Conservation (phyloP, 305 asterid species). For the Coffea humblotiana region DNA sequence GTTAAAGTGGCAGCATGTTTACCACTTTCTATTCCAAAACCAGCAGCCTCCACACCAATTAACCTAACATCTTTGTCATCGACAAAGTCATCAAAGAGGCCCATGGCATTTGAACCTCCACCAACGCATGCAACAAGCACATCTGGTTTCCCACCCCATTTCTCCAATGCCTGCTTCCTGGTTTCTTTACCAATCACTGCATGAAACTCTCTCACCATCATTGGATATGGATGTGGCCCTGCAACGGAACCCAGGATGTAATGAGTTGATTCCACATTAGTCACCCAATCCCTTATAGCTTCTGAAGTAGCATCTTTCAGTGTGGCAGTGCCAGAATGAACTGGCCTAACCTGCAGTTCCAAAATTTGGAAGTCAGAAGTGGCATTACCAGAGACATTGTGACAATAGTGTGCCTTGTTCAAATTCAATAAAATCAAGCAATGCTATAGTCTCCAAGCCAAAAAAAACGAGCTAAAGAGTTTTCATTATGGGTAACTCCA, state of each 20-base stretch:
- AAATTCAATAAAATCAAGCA: neutral
- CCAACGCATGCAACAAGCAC: slow-evolving; percentile 94
- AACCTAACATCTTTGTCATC: slow-evolving; percentile 79
- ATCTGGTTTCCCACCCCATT: slow-evolving; percentile 91
- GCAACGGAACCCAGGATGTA: slow-evolving; percentile 95
- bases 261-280: slow-evolving; percentile 87
- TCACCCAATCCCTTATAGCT: slow-evolving; percentile 95
- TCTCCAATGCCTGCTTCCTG: slow-evolving; percentile 85
- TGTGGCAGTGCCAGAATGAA: slow-evolving; percentile 93
- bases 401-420: neutral
- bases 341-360: slow-evolving; percentile 70
- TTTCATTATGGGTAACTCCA: neutral
- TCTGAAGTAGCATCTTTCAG: slow-evolving; percentile 98
- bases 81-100: slow-evolving; percentile 92
- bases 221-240: slow-evolving; percentile 97
- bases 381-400: neutral
- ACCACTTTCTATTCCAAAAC: slow-evolving; percentile 92
- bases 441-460: neutral
- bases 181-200: slow-evolving; percentile 97
- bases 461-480: neutral
- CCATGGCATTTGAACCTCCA: slow-evolving; percentile 97
- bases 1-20: slow-evolving; percentile 93
- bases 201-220: slow-evolving; percentile 96
- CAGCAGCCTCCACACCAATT: slow-evolving; percentile 98
- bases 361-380: slow-evolving; percentile 6